These are phyloP conservation scores for Geranomyces variabilis DNA, from an alignment of 192 early-diverging fungal genomes.

Conservation along the genomic window DNA sequence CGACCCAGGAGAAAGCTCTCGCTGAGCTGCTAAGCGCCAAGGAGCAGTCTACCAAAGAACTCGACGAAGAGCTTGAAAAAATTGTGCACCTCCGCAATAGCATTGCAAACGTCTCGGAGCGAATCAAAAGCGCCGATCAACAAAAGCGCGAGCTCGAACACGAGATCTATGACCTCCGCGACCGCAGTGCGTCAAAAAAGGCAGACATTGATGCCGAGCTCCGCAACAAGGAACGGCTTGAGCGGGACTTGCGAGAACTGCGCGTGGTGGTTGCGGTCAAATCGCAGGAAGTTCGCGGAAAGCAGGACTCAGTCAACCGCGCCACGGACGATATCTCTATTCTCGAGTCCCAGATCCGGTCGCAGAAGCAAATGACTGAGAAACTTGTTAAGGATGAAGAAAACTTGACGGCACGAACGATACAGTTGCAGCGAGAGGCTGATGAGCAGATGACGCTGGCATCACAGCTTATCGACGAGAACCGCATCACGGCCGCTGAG, in stretches of 20 bases:
- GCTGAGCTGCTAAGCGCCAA: constrained; percentile 60
- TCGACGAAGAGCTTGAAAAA: constrained; percentile 62
- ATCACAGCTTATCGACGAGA: constrained; percentile 53
- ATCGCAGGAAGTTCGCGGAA: constrained; percentile 60
- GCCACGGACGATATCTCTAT: constrained; percentile 60
- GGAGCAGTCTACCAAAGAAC: constrained; percentile 55
- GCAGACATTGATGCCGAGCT: constrained; percentile 61
- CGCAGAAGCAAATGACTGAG: constrained; percentile 58
- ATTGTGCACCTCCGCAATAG: constrained; percentile 54
- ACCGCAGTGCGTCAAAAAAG: constrained; percentile 59
- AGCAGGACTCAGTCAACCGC: constrained; percentile 63
- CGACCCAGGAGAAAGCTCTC: constrained; percentile 55
- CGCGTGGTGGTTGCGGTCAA: constrained; percentile 61
- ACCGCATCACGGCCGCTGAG: constrained; percentile 46
- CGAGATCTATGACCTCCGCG: constrained; percentile 62
- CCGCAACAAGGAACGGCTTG: constrained; percentile 62
- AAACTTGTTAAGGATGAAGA: constrained; percentile 62
- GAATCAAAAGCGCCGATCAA: constrained; percentile 53
- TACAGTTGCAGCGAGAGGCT: constrained; percentile 61
- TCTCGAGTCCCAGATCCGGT: constrained; percentile 56
- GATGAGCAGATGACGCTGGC: constrained; percentile 59
- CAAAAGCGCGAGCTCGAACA: constrained; percentile 54
- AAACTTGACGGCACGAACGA: constrained; percentile 44
- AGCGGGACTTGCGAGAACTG: constrained; percentile 60
- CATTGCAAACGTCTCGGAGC: constrained; percentile 56